Evolutionary conservation across 306 rosid genomes (phyloP).

Genomic region (Quercus ilex): DNA sequence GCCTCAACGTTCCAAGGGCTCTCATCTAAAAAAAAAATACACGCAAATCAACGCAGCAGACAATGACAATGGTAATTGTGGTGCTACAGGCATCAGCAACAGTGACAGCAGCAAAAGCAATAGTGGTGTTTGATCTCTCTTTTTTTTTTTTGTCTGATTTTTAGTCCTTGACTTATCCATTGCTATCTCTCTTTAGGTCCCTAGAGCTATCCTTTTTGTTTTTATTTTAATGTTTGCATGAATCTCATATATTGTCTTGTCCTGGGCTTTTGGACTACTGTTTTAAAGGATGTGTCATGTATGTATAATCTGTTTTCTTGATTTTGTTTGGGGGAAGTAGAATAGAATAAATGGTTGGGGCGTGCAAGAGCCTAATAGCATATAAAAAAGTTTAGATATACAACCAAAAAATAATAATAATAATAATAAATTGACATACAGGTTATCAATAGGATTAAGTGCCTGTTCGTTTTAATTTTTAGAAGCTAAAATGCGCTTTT

Average conservation of each 20-base stretch:
- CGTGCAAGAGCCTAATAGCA: no score
- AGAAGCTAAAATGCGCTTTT: no score
- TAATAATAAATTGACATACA: no score
- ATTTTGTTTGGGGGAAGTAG: not conserved
- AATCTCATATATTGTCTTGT: not conserved
- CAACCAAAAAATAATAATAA: no score
- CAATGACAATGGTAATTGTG: not conserved
- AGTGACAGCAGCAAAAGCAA: not conserved
- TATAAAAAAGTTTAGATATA: no score
- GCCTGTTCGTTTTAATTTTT: no score
- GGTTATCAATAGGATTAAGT: no score
- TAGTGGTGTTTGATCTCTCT: not conserved
- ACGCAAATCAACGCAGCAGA: not conserved
- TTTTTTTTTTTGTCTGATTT: no score
- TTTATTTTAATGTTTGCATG: not conserved
- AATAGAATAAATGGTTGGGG: no score
- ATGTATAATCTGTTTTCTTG: not conserved
- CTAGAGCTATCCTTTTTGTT: not conserved
- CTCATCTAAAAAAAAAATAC: constrained; percentile 26
- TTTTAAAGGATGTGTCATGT: no score
- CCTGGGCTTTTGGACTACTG: not conserved
- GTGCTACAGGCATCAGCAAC: not conserved
- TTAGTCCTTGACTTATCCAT: not conserved
- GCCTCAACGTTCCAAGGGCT: constrained; percentile 23
- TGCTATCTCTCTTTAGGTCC: not conserved